These are phyloP conservation scores for Blastocystis sp. DNA, from an alignment of 352 stramenopile species.

Conservation along the genomic window DNA sequence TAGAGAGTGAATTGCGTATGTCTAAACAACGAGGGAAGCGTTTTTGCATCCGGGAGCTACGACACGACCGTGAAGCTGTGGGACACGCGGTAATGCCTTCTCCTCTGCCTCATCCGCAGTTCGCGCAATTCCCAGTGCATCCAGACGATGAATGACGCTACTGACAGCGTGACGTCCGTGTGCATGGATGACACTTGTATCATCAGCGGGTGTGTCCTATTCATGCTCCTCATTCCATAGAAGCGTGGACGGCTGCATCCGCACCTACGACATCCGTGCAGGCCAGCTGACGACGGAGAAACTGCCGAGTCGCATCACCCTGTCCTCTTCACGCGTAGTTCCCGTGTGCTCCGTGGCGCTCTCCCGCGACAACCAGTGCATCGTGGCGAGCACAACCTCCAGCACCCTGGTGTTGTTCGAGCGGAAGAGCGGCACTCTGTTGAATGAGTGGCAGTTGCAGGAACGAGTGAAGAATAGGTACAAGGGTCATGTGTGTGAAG, in stretches of 20 bases:
- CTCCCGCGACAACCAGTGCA: constrained; percentile 49
- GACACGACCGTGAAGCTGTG: constrained; percentile 66
- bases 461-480: constrained; percentile 8
- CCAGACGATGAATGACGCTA: constrained; percentile 54
- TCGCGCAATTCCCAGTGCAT: constrained; percentile 32
- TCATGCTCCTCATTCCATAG: not conserved
- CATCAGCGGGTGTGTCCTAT: constrained; percentile 3
- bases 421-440: not conserved
- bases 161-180: constrained; percentile 26
- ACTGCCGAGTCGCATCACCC: not conserved
- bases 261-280: constrained; percentile 59
- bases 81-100: not conserved
- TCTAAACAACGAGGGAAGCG: constrained; percentile 42
- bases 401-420: constrained; percentile 32
- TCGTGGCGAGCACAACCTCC: constrained; percentile 45
- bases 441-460: constrained; percentile 28
- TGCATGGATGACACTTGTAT: constrained; percentile 28
- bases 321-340: constrained; percentile 4
- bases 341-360: constrained; percentile 46
- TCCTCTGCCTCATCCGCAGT: not conserved
- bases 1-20: constrained; percentile 51
- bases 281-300: constrained; percentile 31
- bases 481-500: constrained; percentile 20
- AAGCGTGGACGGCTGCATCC: constrained; percentile 46
- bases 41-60: constrained; percentile 63